Percentiles rank a stretch among this genome's conserved stretches.
Conservation (phyloP, 1,284 basidiomycete genomes). For the Prillingera fragicola region DNA sequence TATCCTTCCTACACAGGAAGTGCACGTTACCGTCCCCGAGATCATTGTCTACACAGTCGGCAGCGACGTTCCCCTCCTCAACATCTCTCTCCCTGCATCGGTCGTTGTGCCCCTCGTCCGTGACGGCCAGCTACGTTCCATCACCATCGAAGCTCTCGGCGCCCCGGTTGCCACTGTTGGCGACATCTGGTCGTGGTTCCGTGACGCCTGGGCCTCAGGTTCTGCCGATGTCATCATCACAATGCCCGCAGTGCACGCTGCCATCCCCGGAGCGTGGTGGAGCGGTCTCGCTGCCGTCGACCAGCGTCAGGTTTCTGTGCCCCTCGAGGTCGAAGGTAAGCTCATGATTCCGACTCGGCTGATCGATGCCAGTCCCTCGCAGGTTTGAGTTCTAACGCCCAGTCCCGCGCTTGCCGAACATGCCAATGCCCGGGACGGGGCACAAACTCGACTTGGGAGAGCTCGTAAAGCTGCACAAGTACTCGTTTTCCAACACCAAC, state of each 20-base stretch:
- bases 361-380: conserved; percentile 6
- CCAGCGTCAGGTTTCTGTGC: conserved; percentile 28
- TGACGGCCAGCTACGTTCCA: conserved; percentile 24
- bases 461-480: conserved; percentile 36
- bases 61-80: conserved; percentile 21
- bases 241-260: conserved; percentile 21
- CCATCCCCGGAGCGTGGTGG: conserved; percentile 28
- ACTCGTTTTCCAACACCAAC: conserved; percentile 27
- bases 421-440: conserved; percentile 35
- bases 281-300: conserved; percentile 21
- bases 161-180: conserved; percentile 33
- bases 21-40: conserved; percentile 20
- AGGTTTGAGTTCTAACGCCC: conserved; percentile 10
- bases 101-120: conserved; percentile 28
- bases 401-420: conserved; percentile 41
- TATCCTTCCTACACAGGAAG: conserved; percentile 10
- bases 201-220: conserved; percentile 36
- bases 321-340: conserved; percentile 35
- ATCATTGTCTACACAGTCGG: conserved; percentile 5
- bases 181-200: conserved; percentile 34
- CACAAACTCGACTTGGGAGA: conserved; percentile 38
- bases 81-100: conserved; percentile 18
- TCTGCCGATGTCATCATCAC: conserved; percentile 24
- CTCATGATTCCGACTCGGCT: conserved; percentile 3
- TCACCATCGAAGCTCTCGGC: conserved; percentile 30